Evolutionary conservation across 1,284 basidiomycete genomes (phyloP).

Genomic region (Fomitopsis palustris): DNA sequence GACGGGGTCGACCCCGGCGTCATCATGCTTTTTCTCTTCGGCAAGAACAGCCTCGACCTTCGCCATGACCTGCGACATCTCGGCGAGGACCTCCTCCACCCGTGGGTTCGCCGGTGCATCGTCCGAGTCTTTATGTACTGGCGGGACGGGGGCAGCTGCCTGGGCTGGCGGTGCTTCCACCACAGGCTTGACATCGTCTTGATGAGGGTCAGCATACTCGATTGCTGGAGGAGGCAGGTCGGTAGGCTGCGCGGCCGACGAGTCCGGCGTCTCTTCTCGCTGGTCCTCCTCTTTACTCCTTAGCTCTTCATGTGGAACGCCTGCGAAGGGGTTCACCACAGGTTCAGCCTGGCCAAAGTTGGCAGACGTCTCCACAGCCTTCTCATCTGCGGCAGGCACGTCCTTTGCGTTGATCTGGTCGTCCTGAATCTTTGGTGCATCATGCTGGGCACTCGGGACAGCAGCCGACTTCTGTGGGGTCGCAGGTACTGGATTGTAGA

Average conservation of each 20-base stretch:
- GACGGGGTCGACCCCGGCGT: neutral
- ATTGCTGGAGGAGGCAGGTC: slow-evolving; percentile 4
- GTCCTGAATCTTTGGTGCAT: slow-evolving; percentile 42
- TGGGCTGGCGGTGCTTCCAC: neutral
- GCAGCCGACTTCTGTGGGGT: slow-evolving; percentile 34
- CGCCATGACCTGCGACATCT: neutral
- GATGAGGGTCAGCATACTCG: neutral
- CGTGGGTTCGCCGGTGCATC: neutral
- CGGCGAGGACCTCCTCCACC: neutral
- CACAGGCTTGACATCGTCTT: neutral
- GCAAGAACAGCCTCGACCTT: neutral
- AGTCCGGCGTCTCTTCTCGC: slow-evolving; percentile 6
- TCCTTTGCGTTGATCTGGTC: slow-evolving; percentile 33
- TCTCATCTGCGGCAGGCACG: slow-evolving; percentile 10
- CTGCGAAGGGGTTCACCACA: slow-evolving; percentile 64
- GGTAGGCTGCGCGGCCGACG: slow-evolving; percentile 7
- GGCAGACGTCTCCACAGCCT: slow-evolving; percentile 35
- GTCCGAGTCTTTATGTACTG: neutral
- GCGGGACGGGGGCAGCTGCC: neutral
- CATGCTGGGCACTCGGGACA: slow-evolving; percentile 33
- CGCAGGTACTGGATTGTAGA: slow-evolving; percentile 40
- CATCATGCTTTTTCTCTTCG: neutral
- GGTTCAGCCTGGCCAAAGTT: slow-evolving; percentile 57
- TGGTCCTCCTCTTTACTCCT: slow-evolving; percentile 16
- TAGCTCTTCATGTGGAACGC: slow-evolving; percentile 20